Evolutionary conservation across 768 basidiomycete genomes (phyloP), one percentile per base, ranked within the genome.

Genomic region (Gyrodon lividus): DNA sequence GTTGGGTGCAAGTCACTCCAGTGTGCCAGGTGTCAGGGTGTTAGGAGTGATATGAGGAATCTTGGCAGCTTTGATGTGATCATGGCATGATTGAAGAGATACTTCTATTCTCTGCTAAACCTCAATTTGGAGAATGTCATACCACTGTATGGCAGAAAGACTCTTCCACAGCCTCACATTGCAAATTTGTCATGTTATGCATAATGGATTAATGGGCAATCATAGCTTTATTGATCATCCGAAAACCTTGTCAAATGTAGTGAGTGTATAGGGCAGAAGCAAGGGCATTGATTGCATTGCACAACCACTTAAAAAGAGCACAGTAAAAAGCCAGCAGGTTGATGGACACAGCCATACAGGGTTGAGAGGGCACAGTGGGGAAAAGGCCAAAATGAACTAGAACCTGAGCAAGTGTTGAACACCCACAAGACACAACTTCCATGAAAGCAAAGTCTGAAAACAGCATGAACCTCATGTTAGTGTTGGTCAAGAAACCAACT

Each of bases 101-200:
- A 38, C 17, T 7, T 64, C 59, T 1, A 62, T 46, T n/a, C 38
- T 19, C 7, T 5, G 22, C 28, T 67, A 59, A 10, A 66, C 24
- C 2, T n/a, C 34, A 2, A 45, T 24, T 4, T 55, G 47, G 2
- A 70, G 55, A 14, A 52, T 50, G 31, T 66, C 58, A 17, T 60
- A 64, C 68, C 68, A 71, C 16, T 65, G 64, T 1, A 69, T 49
- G 1, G 67, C 64, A n/a, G 59, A 72, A 73, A 1, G 72, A 62
- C 30, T 73, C 71, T 14, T 51, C 42, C 14, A 62, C 40, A 0
- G 50, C 41, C 8, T 55, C 50, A 20, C 9, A 17, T 14, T 39
- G 20, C 4, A 14, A 72, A 70, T 0, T 61, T 54, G 47, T 73
- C 66, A 50, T 26, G 24, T 26, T 26, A 7, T 26, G 24, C 24